phyloP scores from a whole-genome alignment of 2,329 filamentous ascomycete genomes.

The Pyricularia grisea region DNA sequence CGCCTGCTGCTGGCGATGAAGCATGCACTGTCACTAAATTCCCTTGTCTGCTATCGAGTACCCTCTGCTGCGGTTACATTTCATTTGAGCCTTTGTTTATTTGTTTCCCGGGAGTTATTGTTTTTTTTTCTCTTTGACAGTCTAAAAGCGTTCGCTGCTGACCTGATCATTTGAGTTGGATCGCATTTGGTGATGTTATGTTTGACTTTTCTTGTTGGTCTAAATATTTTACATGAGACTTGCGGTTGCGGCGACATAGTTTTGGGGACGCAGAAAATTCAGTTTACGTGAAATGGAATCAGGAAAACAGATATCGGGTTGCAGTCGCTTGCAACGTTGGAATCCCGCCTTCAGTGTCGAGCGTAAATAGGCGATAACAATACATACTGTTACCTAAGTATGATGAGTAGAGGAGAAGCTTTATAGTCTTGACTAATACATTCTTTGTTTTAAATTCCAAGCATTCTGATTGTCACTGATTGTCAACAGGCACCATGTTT shows the following conservation, averaged over 20 bases:
- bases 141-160: not conserved
- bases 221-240: not conserved
- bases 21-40: not conserved
- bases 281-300: not conserved
- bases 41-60: not conserved
- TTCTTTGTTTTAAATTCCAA: too few relatives aligned
- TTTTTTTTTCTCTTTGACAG: not conserved
- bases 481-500: too few relatives aligned
- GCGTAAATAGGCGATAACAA: not conserved
- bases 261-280: not conserved
- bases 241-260: not conserved
- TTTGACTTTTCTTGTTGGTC: not conserved
- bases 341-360: not conserved
- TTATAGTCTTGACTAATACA: too few relatives aligned
- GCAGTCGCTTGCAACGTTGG: too few relatives aligned
- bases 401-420: too few relatives aligned
- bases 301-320: not conserved
- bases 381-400: not conserved
- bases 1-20: not conserved
- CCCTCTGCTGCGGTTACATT: not conserved
- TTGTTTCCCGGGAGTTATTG: not conserved
- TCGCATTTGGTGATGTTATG: too few relatives aligned
- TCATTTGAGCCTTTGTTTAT: not conserved
- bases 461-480: too few relatives aligned
- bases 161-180: not conserved